Evolutionary conservation across 176 grass and related monocot genomes (phyloP).

Genomic region (Lolium perenne): DNA sequence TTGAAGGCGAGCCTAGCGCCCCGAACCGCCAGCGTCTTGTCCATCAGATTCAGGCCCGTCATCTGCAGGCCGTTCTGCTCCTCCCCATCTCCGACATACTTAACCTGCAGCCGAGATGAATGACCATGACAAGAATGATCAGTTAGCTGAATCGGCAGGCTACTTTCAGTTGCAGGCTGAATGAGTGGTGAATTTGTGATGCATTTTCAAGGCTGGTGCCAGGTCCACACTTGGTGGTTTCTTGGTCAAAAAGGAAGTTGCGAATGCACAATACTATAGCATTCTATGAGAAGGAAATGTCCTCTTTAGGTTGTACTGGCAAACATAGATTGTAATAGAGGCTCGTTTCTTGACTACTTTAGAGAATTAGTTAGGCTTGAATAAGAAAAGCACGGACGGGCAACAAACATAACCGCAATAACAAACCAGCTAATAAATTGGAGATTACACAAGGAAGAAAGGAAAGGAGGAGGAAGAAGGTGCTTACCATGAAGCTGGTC

Average conservation of each 20-base stretch:
- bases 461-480: background rate
- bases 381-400: constrained; percentile 11
- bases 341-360: too few species aligned
- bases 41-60: constrained; percentile 95
- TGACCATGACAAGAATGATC: background rate
- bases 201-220: background rate
- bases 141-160: background rate
- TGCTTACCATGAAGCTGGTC: constrained; percentile 99
- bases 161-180: background rate
- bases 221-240: background rate
- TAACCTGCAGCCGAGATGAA: constrained; percentile 63
- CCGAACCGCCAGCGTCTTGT: constrained; percentile 74
- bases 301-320: background rate
- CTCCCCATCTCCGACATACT: constrained; percentile 83
- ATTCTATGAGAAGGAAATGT: constrained; percentile 2
- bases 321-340: background rate
- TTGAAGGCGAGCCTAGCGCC: constrained; percentile 80
- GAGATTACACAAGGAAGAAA: constrained; percentile 27
- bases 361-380: background rate
- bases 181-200: background rate
- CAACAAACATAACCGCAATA: background rate
- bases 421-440: constrained; percentile 6
- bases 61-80: constrained; percentile 84
- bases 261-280: too few species aligned
- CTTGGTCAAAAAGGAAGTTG: background rate